Evolutionary conservation across 257 asterid species (phyloP).

Genomic region (Buddleja alternifolia): DNA sequence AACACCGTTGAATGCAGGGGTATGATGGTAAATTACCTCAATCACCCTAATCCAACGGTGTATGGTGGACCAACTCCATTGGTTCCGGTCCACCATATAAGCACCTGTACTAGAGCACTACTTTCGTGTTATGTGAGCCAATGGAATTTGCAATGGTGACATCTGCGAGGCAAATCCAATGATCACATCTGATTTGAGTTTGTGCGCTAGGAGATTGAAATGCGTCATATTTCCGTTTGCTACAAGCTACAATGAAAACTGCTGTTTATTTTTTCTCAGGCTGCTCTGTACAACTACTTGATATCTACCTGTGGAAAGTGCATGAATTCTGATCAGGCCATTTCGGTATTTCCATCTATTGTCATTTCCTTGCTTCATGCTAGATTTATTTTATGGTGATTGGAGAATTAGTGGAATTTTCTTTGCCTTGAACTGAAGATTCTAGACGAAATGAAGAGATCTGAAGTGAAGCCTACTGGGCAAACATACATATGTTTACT

Average conservation of each 20-base stretch:
- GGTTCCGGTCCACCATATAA: too few species aligned
- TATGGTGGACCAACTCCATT: too few species aligned
- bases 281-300: constrained; percentile 78
- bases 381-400: constrained; percentile 1
- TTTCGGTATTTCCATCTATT: constrained; percentile 52
- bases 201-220: not conserved
- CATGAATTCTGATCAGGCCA: constrained; percentile 81
- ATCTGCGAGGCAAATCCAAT: constrained; percentile 1
- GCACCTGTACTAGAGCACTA: not conserved
- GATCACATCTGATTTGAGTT: not conserved
- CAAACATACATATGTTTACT: constrained; percentile 91
- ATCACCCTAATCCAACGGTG: too few species aligned
- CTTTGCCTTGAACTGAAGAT: constrained; percentile 51
- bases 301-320: constrained; percentile 94
- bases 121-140: not conserved
- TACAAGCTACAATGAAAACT: constrained; percentile 17
- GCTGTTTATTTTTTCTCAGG: constrained; percentile 48
- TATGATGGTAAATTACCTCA: too few species aligned
- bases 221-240: constrained; percentile 1
- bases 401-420: constrained; percentile 16
- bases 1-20: too few species aligned
- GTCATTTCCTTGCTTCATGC: constrained; percentile 15
- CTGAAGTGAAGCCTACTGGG: constrained; percentile 85
- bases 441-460: constrained; percentile 90
- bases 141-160: not conserved